These are phyloP conservation scores for Hypoxylon sp. DNA, from an alignment of 2,329 filamentous ascomycete genomes.

Conservation along the genomic window DNA sequence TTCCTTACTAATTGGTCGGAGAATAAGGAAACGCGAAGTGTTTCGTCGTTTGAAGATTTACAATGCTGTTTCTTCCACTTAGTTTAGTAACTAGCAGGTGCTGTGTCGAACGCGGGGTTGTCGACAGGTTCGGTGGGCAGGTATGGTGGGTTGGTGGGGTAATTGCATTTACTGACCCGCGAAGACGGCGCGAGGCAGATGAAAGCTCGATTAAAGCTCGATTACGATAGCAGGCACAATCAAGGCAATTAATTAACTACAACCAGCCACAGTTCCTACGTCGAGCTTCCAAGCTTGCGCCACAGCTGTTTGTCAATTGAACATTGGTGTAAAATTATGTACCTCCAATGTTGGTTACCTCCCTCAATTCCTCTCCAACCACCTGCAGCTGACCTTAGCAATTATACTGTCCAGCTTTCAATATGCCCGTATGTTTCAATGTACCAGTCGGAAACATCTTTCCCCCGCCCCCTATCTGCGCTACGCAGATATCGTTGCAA, in stretches of 20 bases:
- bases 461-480: conserved; percentile 4
- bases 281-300: conserved; percentile 24
- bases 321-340: neutral
- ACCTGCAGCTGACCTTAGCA: neutral
- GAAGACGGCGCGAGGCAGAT: conserved; percentile 20
- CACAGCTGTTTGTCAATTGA: conserved; percentile 11
- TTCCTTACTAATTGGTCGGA: conserved; percentile 51
- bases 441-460: conserved; percentile 14
- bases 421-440: conserved; percentile 1
- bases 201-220: neutral
- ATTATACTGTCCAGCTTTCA: neutral
- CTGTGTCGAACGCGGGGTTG: conserved; percentile 37
- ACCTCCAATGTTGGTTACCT: too few relatives aligned
- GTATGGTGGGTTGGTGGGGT: conserved; percentile 40
- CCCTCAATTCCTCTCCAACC: neutral
- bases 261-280: conserved; percentile 3
- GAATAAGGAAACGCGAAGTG: conserved; percentile 28
- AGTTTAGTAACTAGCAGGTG: conserved; percentile 5
- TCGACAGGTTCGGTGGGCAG: conserved; percentile 13
- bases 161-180: conserved; percentile 21
- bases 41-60: conserved; percentile 30
- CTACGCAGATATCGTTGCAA: conserved; percentile 1
- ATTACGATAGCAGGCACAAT: neutral
- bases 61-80: conserved; percentile 7
- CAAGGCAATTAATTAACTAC: neutral